A percentile compares a stretch with the other conserved stretches of the same genome.
phyloP scores from a whole-genome alignment of 169 alveolate genomes.

The Eimeria necatrix region DNA sequence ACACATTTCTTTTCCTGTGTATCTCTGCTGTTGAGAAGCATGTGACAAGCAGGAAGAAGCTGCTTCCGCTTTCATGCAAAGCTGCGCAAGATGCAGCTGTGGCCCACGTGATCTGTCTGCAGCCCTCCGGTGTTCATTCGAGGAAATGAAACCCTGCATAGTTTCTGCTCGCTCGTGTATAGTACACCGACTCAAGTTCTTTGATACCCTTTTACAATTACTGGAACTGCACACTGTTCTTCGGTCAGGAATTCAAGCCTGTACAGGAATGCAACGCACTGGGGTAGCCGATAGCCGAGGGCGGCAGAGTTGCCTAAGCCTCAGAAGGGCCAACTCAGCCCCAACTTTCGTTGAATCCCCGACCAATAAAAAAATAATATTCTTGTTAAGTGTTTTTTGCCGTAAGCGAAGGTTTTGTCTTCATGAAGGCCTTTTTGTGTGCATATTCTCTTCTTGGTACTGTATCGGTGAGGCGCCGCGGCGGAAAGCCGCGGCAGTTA shows the following conservation, averaged over 20 bases:
- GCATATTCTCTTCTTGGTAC: not conserved
- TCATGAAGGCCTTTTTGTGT: not conserved
- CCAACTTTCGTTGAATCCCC: not conserved
- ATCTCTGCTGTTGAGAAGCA: not conserved
- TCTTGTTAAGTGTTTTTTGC: not conserved
- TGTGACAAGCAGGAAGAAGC: not conserved
- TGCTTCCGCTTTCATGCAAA: not conserved
- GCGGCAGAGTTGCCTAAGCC: constrained; percentile 25
- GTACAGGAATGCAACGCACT: constrained; percentile 16
- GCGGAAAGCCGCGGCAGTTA: constrained; percentile 23
- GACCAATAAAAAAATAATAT: not conserved
- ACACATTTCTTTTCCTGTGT: not conserved
- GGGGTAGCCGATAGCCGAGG: constrained; percentile 27
- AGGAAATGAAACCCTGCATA: not conserved
- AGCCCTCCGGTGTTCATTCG: constrained; percentile 26
- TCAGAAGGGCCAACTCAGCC: no score
- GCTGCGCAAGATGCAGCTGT: constrained; percentile 62
- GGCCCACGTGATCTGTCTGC: constrained; percentile 23
- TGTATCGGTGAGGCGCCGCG: constrained; percentile 27
- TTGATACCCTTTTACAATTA: no score
- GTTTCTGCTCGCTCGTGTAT: not conserved
- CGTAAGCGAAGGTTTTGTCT: not conserved
- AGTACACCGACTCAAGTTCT: no score
- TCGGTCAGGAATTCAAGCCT: not conserved
- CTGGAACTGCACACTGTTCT: not conserved